A percentile compares a stretch with the other conserved stretches of the same genome.
phyloP scores from a whole-genome alignment of 1,284 basidiomycete species.

The Cryptococcus jaspeensis region DNA sequence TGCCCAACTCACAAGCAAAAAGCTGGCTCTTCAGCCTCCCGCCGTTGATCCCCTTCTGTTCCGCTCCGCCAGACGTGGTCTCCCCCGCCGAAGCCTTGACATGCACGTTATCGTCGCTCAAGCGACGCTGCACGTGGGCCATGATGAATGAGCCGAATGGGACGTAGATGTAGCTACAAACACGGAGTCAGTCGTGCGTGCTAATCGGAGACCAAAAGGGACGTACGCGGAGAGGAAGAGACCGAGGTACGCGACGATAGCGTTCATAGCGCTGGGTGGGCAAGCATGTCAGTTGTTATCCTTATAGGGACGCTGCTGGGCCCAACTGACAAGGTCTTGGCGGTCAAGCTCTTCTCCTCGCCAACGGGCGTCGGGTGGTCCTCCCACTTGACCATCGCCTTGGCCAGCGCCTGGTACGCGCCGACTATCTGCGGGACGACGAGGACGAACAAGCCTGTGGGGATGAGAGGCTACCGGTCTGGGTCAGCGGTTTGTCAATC shows the following conservation, averaged over 20 bases:
- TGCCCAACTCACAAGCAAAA: conserved; percentile 73
- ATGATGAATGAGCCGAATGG: conserved; percentile 85
- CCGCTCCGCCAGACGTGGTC: conserved; percentile 10
- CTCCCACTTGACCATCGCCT: conserved; percentile 80
- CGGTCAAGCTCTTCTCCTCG: conserved; percentile 75
- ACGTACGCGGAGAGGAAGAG: conserved; percentile 69
- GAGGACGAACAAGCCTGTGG: conserved; percentile 78
- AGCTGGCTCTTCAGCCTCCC: conserved; percentile 81
- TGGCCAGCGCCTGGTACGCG: conserved; percentile 70
- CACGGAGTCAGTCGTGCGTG: background rate
- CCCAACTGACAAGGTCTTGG: conserved; percentile 71
- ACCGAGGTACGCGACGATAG: conserved; percentile 84
- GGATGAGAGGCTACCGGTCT: conserved; percentile 64
- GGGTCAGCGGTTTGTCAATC: background rate
- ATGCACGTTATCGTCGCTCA: conserved; percentile 29
- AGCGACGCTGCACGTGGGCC: conserved; percentile 55
- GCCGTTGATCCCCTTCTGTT: conserved; percentile 55
- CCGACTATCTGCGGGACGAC: conserved; percentile 81
- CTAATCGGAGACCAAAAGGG: background rate
- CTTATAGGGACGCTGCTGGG: background rate
- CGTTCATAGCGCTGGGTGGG: conserved; percentile 62
- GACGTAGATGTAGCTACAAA: conserved; percentile 71
- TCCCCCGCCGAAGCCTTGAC: background rate
- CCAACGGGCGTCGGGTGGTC: conserved; percentile 78
- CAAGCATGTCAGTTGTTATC: background rate